These are phyloP conservation scores for Starmerella sirachaensis DNA, from an alignment of 805 yeast genomes.

Conservation along the genomic window DNA sequence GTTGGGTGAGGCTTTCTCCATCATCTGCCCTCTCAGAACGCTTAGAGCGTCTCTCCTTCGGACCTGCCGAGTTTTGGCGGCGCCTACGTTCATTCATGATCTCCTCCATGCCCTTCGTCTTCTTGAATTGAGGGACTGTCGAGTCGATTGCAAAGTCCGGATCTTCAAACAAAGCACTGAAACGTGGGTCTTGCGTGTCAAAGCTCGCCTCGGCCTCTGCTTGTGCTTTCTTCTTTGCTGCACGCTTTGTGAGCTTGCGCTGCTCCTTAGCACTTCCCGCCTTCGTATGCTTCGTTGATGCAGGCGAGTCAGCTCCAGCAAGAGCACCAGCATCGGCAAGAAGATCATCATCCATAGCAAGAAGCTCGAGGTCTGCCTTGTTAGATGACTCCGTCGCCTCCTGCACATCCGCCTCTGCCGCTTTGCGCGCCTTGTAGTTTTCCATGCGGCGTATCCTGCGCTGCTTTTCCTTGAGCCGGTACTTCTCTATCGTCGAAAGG, in stretches of 20 bases:
- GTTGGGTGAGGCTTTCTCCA: slow-evolving; percentile 4
- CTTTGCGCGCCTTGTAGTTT: slow-evolving; percentile 50
- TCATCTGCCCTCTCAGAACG: background rate
- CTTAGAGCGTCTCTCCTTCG: slow-evolving; percentile 1
- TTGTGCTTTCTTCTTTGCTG: slow-evolving; percentile 32
- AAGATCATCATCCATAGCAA: slow-evolving; percentile 63
- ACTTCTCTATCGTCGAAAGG: slow-evolving; percentile 65
- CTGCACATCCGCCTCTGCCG: slow-evolving; percentile 35
- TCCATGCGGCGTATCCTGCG: slow-evolving; percentile 78
- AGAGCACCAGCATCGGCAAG: slow-evolving; percentile 57
- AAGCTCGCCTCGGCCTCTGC: slow-evolving; percentile 42
- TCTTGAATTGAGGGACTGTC: slow-evolving; percentile 76
- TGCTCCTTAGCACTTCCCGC: slow-evolving; percentile 27
- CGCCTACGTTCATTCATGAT: slow-evolving; percentile 57
- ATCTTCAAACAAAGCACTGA: slow-evolving; percentile 67
- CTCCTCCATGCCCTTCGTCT: slow-evolving; percentile 75
- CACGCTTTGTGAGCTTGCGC: slow-evolving; percentile 35
- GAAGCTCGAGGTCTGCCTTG: slow-evolving; percentile 60
- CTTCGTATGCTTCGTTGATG: too few relatives aligned
- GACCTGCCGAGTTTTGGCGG: slow-evolving; percentile 16
- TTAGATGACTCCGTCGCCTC: slow-evolving; percentile 33
- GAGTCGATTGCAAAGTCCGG: slow-evolving; percentile 94
- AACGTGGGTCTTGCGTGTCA: slow-evolving; percentile 74
- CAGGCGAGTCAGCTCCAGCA: slow-evolving; percentile 48
- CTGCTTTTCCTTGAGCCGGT: slow-evolving; percentile 82